Base-by-base conservation (phyloP, 2,329 filamentous ascomycete genomes). In the Neofusicoccum laricinum region DNA sequence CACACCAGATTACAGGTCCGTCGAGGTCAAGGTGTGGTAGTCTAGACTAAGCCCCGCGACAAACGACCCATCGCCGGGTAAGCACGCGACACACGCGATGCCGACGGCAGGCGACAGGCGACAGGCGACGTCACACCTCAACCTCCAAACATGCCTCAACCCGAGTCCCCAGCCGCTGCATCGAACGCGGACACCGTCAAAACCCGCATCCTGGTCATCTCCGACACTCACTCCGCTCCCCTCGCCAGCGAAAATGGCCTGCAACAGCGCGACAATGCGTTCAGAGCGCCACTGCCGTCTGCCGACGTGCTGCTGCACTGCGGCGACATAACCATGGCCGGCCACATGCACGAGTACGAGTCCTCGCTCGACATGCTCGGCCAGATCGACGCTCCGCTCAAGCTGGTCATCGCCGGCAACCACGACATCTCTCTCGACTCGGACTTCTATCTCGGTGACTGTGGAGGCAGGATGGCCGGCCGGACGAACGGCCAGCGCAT, bases 331-430 rank as follows among this genome's bases (percentile, higher is more conserved):
- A 88, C 85, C 10, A 81, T 80, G 71, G 74, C 79, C 40, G 84
- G 85, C 4, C 74, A 75, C 11, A 64, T 79, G 11, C 46, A 71
- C 14, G 83, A 87, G 69, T 84, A 86, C 68, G 69, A 79, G 34
- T 66, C 69, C 11, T 79, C 81, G 2, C 69, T 86, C 14, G 69
- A 77, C 4, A 78, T 85, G 73, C 76, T 88, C 6, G 72, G 75
- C 12, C 68, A 69, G 0, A 79, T 85, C 40, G 75, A 83, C 14
- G 85, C 85, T 1, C 79, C 82, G 8, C 72, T 88, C 4, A 89
- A 88, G 69, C 76, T 89, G 25, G 82, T 88, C 19, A 88, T 89
- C 65, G 82, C 86, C 0, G 86, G 86, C 0, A 88, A 88, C 69
- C 86, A 89, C 73, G 86, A 88, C 69, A 76, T 86, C 48, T 83